These are phyloP conservation scores for Parathielavia appendiculata DNA, from an alignment of 495 filamentous ascomycete genomes.

Conservation along the genomic window DNA sequence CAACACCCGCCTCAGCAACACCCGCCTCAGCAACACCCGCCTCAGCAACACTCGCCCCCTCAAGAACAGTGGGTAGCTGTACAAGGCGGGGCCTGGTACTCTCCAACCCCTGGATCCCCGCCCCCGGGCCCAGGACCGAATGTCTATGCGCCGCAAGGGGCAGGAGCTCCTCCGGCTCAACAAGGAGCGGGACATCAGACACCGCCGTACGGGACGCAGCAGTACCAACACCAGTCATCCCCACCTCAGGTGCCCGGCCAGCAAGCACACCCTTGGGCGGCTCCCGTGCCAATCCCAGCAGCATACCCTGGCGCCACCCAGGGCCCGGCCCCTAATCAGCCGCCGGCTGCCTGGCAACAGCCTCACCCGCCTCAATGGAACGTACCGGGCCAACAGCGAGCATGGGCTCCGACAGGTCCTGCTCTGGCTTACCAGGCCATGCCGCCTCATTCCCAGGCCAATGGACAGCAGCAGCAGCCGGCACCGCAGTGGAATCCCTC, in stretches of 20 bases:
- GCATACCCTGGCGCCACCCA: background rate
- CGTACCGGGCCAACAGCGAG: background rate
- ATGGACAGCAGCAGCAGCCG: background rate
- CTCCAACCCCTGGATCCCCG: background rate
- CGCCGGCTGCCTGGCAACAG: background rate
- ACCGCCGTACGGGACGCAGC: background rate
- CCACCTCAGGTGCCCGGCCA: background rate
- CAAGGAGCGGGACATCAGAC: background rate
- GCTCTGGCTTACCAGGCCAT: background rate
- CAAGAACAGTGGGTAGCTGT: background rate
- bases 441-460: background rate
- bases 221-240: background rate
- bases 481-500: background rate
- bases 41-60: too few species aligned
- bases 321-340: background rate
- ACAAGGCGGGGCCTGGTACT: background rate
- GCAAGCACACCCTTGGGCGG: background rate
- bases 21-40: background rate
- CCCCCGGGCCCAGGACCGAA: background rate
- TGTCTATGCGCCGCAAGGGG: background rate
- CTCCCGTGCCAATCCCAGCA: background rate
- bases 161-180: background rate
- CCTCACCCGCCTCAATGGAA: background rate
- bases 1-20: too few species aligned
- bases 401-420: background rate